Conservation (phyloP, 2,329 filamentous ascomycete genomes). For the Endocalyx cinctus region DNA sequence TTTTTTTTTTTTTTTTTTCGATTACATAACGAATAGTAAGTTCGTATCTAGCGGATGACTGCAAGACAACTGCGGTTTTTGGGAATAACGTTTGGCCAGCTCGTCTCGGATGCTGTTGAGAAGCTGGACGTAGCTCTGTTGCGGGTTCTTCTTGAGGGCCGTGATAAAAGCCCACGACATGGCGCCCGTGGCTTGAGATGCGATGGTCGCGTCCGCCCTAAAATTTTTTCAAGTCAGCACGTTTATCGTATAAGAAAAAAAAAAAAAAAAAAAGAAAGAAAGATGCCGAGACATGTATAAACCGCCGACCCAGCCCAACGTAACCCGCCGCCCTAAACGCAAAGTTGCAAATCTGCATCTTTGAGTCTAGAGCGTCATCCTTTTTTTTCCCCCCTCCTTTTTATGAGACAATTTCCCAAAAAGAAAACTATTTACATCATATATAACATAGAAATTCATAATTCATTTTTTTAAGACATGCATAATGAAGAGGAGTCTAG, state of each 20-base stretch:
- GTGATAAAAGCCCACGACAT: slow-evolving; percentile 98
- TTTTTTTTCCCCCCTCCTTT: too few relatives aligned
- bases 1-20: too few relatives aligned
- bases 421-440: slow-evolving; percentile 17
- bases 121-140: slow-evolving; percentile 93
- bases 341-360: slow-evolving; percentile 36
- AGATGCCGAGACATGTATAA: too few relatives aligned
- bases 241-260: too few relatives aligned
- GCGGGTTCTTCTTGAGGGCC: slow-evolving; percentile 84
- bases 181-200: slow-evolving; percentile 84
- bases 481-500: too few relatives aligned
- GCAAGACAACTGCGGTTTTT: slow-evolving; percentile 94
- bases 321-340: slow-evolving; percentile 41
- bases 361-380: slow-evolving; percentile 42
- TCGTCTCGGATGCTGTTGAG: slow-evolving; percentile 94
- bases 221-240: too few relatives aligned
- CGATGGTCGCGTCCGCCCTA: slow-evolving; percentile 86
- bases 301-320: too few relatives aligned
- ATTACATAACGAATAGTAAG: slow-evolving; percentile 63
- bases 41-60: slow-evolving; percentile 78
- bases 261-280: too few relatives aligned
- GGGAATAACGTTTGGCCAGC: slow-evolving; percentile 77
- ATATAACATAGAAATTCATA: too few relatives aligned
- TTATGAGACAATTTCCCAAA: too few relatives aligned
- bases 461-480: too few relatives aligned